A percentile compares a stretch with the other conserved stretches of the same genome.
These are phyloP conservation scores for Allium sativum DNA, from an alignment of 106 monocot genomes.

Conservation along the genomic window DNA sequence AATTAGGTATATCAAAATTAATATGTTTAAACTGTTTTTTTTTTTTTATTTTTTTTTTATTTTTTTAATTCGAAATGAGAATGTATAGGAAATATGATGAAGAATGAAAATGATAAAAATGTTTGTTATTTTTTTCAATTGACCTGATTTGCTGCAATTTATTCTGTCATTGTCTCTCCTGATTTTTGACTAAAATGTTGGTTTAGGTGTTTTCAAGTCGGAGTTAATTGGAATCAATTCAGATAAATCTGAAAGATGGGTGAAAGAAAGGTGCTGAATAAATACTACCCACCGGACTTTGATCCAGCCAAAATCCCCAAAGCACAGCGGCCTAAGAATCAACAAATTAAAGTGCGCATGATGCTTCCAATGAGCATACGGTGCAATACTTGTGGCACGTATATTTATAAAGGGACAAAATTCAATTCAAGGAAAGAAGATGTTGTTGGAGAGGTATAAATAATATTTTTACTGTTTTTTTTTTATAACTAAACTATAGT, in stretches of 20 bases:
- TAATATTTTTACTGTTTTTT: neutral
- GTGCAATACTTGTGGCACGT: slow-evolving; percentile 82
- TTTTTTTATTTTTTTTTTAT: too few species aligned
- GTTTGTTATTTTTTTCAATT: too few species aligned
- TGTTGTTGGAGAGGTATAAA: slow-evolving; percentile 68
- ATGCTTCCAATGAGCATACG: slow-evolving; percentile 99
- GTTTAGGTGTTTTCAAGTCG: neutral
- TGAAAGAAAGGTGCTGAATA: slow-evolving; percentile 90
- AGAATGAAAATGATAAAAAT: too few species aligned
- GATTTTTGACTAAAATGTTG: too few species aligned
- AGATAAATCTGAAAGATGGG: slow-evolving; percentile 40
- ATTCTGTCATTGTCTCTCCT: too few species aligned
- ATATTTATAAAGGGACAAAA: slow-evolving; percentile 98
- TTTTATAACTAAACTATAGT: neutral
- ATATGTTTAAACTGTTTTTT: too few species aligned
- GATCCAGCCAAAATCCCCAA: slow-evolving; percentile 94
- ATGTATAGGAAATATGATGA: too few species aligned
- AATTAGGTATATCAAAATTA: too few species aligned
- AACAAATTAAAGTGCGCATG: slow-evolving; percentile 95
- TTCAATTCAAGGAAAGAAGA: slow-evolving; percentile 99
- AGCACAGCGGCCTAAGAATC: slow-evolving; percentile 75
- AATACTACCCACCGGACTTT: slow-evolving; percentile 97
- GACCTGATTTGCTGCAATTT: too few species aligned
- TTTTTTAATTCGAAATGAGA: too few species aligned
- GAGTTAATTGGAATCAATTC: neutral